Evolutionary conservation across 805 yeast species (phyloP), one percentile per base, ranked within the genome.

Genomic region (Yarrowia bubula): DNA sequence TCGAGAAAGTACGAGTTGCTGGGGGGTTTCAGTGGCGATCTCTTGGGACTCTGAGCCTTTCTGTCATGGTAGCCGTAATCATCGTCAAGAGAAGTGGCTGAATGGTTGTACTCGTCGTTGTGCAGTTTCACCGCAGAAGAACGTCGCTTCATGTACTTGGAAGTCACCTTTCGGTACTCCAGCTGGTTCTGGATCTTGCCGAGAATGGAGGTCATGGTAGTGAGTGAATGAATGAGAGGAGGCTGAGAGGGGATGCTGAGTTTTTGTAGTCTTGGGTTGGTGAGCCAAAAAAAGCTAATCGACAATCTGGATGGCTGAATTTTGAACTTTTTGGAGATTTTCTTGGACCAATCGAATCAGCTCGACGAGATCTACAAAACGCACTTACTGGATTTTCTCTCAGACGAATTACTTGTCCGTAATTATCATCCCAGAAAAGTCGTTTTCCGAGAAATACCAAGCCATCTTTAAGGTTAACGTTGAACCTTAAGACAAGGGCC

Each of bases 21-120:
- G 14, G 60, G 60, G n/a, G 60, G 60, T n/a, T 53, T 53, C 14
- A 53, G 28, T 8, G 44, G 60, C n/a, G 60, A 53, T 28, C 60
- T 8, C 28, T 53, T 53, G 60, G 60, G 46, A 22, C 65, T 43
- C 39, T 50, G 35, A 58, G 66, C 46, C 58, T 69, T 33, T 70
- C 71, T 65, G 67, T 70, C 66, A 11, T 71, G 71, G 70, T 71
- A 71, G 62, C 70, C 72, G 46, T 68, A 70, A 46, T 68, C 71
- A 35, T 53, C 65, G 22, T 66, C 66, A 15, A 67, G 70, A 10
- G 73, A 51, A 11, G 58, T 51, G 35, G 58, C 58, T 18, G 58
- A 51, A 43, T 51, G 17, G 58, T 51, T 51, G 58, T 51, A 51
- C 13, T 51, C 43, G 38, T 55, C 61, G 14, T 41, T 55, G 14